phyloP scores from a whole-genome alignment of 495 filamentous ascomycete species.

The Hypoxylon fuscum region DNA sequence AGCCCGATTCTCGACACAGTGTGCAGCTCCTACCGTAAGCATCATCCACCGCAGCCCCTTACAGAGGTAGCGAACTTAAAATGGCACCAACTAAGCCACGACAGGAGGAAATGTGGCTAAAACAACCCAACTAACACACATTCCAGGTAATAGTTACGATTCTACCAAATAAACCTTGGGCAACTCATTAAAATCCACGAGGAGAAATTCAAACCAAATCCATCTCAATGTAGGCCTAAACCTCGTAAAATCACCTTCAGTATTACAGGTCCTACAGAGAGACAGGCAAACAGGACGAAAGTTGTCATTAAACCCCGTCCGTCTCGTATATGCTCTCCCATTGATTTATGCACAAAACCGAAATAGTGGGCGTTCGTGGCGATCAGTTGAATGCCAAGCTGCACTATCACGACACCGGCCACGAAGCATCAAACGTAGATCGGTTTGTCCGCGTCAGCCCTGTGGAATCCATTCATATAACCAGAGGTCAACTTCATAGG shows the following conservation, averaged over 20 bases:
- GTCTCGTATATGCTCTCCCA: slow-evolving; percentile 16
- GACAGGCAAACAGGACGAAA: background rate
- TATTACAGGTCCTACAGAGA: no score
- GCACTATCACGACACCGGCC: slow-evolving; percentile 21
- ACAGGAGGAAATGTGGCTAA: background rate
- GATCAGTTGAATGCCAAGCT: slow-evolving; percentile 34
- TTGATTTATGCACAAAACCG: slow-evolving; percentile 23
- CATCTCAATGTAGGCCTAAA: no score
- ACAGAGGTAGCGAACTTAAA: slow-evolving; percentile 17
- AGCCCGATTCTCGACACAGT: slow-evolving; percentile 1
- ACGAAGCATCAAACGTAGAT: slow-evolving; percentile 18
- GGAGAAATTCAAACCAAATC: no score
- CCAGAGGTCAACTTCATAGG: background rate
- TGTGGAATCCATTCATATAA: slow-evolving; percentile 7
- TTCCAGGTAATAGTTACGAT: no score
- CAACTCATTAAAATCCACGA: background rate
- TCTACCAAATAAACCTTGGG: background rate
- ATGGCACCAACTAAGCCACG: slow-evolving; percentile 1
- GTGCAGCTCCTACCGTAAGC: slow-evolving; percentile 7
- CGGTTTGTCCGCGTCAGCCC: slow-evolving; percentile 29
- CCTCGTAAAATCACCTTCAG: no score
- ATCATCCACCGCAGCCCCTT: slow-evolving; percentile 27
- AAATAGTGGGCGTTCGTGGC: slow-evolving; percentile 16
- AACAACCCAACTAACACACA: no score
- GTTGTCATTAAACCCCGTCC: background rate